A percentile compares a stretch with the other conserved stretches of the same genome.
Conservation (phyloP, 805 yeast genomes). For the Candida dajiaensis region DNA sequence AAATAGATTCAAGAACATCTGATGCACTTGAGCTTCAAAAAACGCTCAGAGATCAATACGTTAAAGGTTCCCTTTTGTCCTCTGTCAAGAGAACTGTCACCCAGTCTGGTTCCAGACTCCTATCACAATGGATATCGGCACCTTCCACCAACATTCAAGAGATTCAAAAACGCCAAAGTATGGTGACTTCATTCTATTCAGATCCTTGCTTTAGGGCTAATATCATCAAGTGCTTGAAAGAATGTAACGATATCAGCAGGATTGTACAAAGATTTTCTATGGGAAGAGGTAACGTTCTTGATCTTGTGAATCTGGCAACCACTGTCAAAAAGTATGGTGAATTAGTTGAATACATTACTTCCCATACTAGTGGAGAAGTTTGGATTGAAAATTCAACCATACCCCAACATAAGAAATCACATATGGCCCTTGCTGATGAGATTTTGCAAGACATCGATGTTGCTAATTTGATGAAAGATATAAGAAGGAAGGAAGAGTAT, state of each 20-base stretch:
- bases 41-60: constrained; percentile 50
- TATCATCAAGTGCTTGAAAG: constrained; percentile 33
- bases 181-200: constrained; percentile 39
- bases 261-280: constrained; percentile 54
- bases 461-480: constrained; percentile 19
- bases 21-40: constrained; percentile 67
- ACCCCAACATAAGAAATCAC: constrained; percentile 22
- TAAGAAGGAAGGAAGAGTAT: constrained; percentile 1
- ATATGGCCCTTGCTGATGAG: constrained; percentile 34
- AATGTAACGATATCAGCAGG: constrained; percentile 52
- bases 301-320: constrained; percentile 37
- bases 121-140: constrained; percentile 75
- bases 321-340: constrained; percentile 32
- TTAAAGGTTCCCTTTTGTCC: constrained; percentile 66
- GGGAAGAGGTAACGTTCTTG: constrained; percentile 38
- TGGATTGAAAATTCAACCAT: constrained; percentile 7
- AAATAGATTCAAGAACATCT: constrained; percentile 75
- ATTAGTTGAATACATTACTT: constrained; percentile 18
- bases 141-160: constrained; percentile 62
- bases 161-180: constrained; percentile 48
- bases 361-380: not conserved
- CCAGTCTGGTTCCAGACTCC: constrained; percentile 71
- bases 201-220: constrained; percentile 25
- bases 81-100: constrained; percentile 72
- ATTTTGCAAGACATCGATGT: constrained; percentile 39